A percentile compares a stretch with the other conserved stretches of the same genome.
Evolutionary conservation across 23 red algal species (phyloP).

Genomic region (Gracilaria caudata): DNA sequence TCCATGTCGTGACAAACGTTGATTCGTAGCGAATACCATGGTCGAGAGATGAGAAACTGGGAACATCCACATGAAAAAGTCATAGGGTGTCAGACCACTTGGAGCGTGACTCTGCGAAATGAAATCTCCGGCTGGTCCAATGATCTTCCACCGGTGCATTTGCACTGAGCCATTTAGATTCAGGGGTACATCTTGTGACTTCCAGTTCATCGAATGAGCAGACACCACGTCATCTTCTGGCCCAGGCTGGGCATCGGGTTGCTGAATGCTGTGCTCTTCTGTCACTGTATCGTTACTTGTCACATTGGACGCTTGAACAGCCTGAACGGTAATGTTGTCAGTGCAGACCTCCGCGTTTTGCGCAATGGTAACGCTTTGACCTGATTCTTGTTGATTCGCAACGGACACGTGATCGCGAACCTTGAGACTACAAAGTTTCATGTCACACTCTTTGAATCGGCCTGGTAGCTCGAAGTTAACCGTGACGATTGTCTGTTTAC

Average conservation of each 20-base stretch:
- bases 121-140: slow-evolving; percentile 5
- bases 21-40: neutral
- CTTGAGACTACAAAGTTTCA: neutral
- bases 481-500: neutral
- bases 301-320: too few species aligned
- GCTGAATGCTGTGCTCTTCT: too few species aligned
- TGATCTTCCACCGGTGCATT: slow-evolving; percentile 5
- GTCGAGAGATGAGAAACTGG: neutral
- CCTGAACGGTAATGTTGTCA: too few species aligned
- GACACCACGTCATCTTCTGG: too few species aligned
- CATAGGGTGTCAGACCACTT: neutral
- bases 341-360: too few species aligned
- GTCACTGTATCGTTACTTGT: too few species aligned
- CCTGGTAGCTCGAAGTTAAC: neutral
- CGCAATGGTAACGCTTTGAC: too few species aligned
- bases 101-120: neutral
- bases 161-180: too few species aligned
- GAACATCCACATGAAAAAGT: slow-evolving; percentile 44
- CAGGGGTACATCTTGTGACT: too few species aligned
- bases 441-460: neutral
- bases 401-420: neutral
- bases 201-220: too few species aligned
- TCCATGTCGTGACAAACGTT: neutral
- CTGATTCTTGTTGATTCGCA: too few species aligned
- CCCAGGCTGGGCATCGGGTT: too few species aligned